These are phyloP conservation scores for Pseudogymnoascus sp. DNA, from an alignment of 2,329 filamentous ascomycete genomes.

Conservation along the genomic window DNA sequence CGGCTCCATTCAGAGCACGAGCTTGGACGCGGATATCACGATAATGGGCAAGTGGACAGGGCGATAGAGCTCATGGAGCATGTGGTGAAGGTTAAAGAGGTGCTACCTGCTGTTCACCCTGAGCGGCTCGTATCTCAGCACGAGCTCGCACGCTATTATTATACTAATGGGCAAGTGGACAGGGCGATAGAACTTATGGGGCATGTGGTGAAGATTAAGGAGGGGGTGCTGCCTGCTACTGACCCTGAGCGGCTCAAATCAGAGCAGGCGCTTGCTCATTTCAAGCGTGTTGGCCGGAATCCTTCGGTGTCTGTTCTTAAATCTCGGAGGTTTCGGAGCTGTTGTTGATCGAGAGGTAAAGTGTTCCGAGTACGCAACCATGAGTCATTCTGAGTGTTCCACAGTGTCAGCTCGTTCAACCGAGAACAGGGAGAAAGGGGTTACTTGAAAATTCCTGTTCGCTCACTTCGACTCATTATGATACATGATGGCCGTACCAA, in stretches of 20 bases:
- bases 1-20: too few relatives aligned
- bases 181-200: background rate
- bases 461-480: slow-evolving; percentile 4
- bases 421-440: background rate
- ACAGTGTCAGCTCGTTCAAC: background rate
- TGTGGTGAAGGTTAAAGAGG: background rate
- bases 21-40: background rate
- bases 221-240: background rate
- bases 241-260: background rate
- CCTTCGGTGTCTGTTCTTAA: background rate
- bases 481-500: background rate
- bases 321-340: background rate
- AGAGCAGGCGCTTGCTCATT: background rate
- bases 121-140: background rate
- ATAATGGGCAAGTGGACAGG: background rate
- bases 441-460: background rate
- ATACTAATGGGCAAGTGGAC: background rate
- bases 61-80: background rate
- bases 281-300: background rate
- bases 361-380: background rate
- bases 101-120: background rate
- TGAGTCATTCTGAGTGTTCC: slow-evolving; percentile 3
- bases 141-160: background rate
- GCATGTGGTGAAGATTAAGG: background rate
- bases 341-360: background rate